Conservation (phyloP, 1,139 yeast species). For the Zhuliangozyma parablackwelliae region DNA sequence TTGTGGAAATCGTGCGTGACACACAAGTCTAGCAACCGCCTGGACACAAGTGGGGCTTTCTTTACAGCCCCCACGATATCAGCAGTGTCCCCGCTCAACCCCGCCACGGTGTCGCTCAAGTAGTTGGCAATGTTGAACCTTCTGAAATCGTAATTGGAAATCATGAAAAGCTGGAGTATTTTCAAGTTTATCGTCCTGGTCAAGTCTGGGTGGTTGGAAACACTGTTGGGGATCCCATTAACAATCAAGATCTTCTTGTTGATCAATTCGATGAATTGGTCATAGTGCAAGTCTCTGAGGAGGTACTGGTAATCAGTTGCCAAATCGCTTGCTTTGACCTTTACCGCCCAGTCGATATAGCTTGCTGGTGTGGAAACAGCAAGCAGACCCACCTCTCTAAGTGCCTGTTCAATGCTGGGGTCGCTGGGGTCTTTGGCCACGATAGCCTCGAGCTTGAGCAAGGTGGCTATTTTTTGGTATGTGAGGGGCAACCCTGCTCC, state of each 20-base stretch:
- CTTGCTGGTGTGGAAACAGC: neutral
- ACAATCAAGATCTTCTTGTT: conserved; percentile 33
- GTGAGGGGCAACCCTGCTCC: neutral
- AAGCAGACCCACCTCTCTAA: neutral
- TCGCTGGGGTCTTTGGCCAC: conserved; percentile 4
- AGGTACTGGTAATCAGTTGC: conserved; percentile 29
- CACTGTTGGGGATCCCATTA: conserved; percentile 13
- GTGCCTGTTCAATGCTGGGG: neutral
- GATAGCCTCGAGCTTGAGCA: conserved; percentile 4
- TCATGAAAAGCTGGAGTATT: conserved; percentile 25
- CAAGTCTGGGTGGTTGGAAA: conserved; percentile 2
- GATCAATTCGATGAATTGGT: conserved; percentile 30
- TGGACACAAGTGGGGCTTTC: conserved; percentile 5
- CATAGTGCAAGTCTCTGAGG: conserved; percentile 14
- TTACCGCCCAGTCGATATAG: conserved; percentile 6
- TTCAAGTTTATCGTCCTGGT: conserved; percentile 16
- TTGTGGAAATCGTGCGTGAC: conserved; percentile 4
- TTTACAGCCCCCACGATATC: neutral
- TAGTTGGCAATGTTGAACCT: conserved; percentile 24
- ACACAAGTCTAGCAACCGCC: conserved; percentile 1
- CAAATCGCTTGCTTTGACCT: conserved; percentile 16
- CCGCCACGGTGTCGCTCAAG: conserved; percentile 12
- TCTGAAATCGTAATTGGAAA: conserved; percentile 33
- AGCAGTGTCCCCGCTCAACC: conserved; percentile 3
- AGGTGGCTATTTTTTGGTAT: neutral